Evolutionary conservation across 495 filamentous ascomycete species (phyloP), one percentile per base, ranked within the genome.

Genomic region (Hypoxylon trugodes): DNA sequence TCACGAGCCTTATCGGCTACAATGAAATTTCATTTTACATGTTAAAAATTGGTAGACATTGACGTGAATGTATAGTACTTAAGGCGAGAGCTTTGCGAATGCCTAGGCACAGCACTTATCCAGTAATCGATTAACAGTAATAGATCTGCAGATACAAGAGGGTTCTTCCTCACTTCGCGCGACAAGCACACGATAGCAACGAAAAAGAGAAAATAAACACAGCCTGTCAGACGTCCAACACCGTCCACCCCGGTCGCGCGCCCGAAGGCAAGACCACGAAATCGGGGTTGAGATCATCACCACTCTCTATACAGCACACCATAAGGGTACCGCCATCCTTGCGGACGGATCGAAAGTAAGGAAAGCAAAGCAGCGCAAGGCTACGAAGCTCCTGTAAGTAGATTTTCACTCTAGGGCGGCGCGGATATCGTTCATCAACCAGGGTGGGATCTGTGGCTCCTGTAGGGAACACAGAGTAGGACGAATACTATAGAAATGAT

Each of bases 401-500:
- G 25, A 69, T 66, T 57, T 80, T 86, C 81, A 86, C 83, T 84
- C 82, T 85, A 72, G 82, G 80, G 79, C 66, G 72, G 65, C 75
- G 83, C 82, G 83, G 83, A 84, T 82, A 76, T 77, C 19, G 77
- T 54, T 84, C 81, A 84, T 86, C 83, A 83, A 79, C 83, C 82
- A 82, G 82, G 81, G 81, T 84, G 79, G 81, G 77, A 76, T 84
- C 82, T 83, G 81, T 83, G 76, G 80, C 82, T 85, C 75, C 76
- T 87, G 84, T 90, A 84, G 84, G 87, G 80, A 89, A 87, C 82
- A 86, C 85, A 90, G 85, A 86, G 83, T 81, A 77, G 83, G 86
- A 89, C 87, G 83, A 89, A 79, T 87, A 90, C 89, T 91, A 88
- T 90, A 91, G 85, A 91, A 91, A 89, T 90, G 89, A 91, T 91